Evolutionary conservation across 257 asterid genomes (phyloP).

Genomic region (Hygrophila difformis): DNA sequence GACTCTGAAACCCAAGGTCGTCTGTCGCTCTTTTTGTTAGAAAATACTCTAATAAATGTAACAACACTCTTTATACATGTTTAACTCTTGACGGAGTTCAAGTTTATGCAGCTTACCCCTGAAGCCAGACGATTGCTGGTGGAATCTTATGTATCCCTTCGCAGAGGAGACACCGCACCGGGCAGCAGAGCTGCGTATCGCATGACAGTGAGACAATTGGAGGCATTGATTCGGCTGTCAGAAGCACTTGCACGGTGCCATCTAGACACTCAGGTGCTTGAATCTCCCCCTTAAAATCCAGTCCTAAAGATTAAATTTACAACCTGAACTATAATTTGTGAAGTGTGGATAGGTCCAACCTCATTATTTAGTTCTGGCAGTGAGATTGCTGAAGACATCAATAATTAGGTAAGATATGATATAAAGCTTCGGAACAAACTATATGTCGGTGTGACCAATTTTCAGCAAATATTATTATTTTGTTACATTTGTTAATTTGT

Average conservation of each 20-base stretch:
- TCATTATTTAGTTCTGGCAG: conserved; percentile 65
- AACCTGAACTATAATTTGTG: conserved; percentile 15
- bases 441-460: too few relatives aligned
- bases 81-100: conserved; percentile 14
- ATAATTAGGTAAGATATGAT: conserved; percentile 52
- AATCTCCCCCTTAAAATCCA: conserved; percentile 2
- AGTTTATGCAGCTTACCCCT: conserved; percentile 47
- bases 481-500: conserved; percentile 4
- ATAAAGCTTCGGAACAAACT: conserved; percentile 2
- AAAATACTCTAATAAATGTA: not conserved
- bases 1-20: conserved; percentile 87
- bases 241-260: conserved; percentile 94
- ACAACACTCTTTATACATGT: conserved; percentile 3
- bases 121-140: conserved; percentile 79
- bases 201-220: conserved; percentile 96
- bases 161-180: conserved; percentile 86
- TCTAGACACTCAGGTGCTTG: conserved; percentile 62
- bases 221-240: conserved; percentile 89
- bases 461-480: too few relatives aligned
- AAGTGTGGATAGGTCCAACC: conserved; percentile 54
- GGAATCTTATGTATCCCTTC: conserved; percentile 84
- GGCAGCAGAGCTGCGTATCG: conserved; percentile 98
- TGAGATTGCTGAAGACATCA: conserved; percentile 75
- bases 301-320: not conserved
- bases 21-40: not conserved